Evolutionary conservation across 106 monocot genomes (phyloP), one percentile per base, ranked within the genome.

Genomic region (Apostasia ramifera): DNA sequence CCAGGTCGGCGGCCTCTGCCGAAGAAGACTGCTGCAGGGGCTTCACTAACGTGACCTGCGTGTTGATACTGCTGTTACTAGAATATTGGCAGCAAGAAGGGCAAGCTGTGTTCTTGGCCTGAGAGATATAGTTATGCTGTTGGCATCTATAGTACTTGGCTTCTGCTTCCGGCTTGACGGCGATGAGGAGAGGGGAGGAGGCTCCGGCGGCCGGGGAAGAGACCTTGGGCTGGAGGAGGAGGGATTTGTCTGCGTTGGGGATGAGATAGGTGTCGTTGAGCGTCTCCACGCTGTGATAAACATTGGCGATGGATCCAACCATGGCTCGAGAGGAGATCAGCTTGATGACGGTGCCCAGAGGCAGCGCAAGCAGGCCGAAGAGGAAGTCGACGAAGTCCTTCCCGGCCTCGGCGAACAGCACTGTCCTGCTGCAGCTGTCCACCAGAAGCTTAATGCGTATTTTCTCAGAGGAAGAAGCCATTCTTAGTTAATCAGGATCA

Each of bases 371-470:
- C 8, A 78, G 61, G 14, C 78, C 54, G 74, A 74, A 62, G 40
- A 81, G 54, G 62, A 81, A 81, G 49, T 81, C 81, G 12, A 72
- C 56, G 2, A 59, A 67, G 62, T 81, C 81, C 10, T 81, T 73
- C 2, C 58, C 68, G 13, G 68, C 75, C 50, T 74, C 74, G 0
- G 70, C 69, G 55, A 71, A 69, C 39, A 73, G 53, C 1, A 78
- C 78, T 49, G 42, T 63, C 14, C 71, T 59, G 2, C 69, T 50
- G 0, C 56, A 59, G 69, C 44, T 38, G 0, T 78, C 82, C 2
- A 82, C 71, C 10, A 81, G 63, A 38, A 81, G 76, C 49, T 81
- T 81, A 3, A 81, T n/a, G n/a, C n/a, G n/a, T n/a, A n/a, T n/a
- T n/a, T n/a, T n/a, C n/a, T n/a, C n/a, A n/a, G n/a, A n/a, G n/a